Base-by-base conservation (phyloP, 352 stramenopile species). In the Globisporangium camurandrum region DNA sequence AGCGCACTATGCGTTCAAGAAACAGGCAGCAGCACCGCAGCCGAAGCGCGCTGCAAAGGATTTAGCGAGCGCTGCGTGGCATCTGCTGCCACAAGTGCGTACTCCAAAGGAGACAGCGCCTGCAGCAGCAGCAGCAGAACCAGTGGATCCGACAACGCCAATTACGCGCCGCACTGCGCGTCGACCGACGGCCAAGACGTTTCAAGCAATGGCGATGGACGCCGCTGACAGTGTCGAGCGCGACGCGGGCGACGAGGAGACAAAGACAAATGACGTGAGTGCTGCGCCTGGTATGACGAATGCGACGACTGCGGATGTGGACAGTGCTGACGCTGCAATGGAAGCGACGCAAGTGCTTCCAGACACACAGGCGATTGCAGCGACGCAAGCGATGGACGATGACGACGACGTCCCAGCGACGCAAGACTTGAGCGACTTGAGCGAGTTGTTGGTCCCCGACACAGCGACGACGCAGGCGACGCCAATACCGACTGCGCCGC, bases 1-100 rank as follows among this genome's bases (percentile, higher is more conserved):
- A 10, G 61, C 39, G 3, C 75, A 84, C 40, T 85, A 86, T 44
- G 59, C 49, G 23, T 59, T 50, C 26, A 74, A 82, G 52, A 68
- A 69, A 54, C 26, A 57, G 31, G 3, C 57, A 2, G 43, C 60
- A 4, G 56, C 58, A 11, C 62, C 52, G 11, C 37, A 54, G 10
- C 50, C 58, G 22, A 61, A 56, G 57, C 44, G 46, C 30, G 16
- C 54, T 39, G 30, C 64, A 42, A 54, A 61, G 46, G 42, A 66
- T 23, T 23, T 58, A 42, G 30, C 46, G 55, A 28, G 40, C n/a
- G 22, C 38, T 9, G 30, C 23, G 3, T 57, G 23, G 36, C 36
- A 41, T 48, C 68, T 37, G 57, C 39, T 1, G 44, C 36, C 20
- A 22, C 41, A 23, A 45, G 61, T 40, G 54, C 17, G 11, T 3